Percentiles rank a stretch among this genome's conserved stretches.
Conservation (phyloP, 352 stramenopile genomes). For the Pythium dissimile region DNA sequence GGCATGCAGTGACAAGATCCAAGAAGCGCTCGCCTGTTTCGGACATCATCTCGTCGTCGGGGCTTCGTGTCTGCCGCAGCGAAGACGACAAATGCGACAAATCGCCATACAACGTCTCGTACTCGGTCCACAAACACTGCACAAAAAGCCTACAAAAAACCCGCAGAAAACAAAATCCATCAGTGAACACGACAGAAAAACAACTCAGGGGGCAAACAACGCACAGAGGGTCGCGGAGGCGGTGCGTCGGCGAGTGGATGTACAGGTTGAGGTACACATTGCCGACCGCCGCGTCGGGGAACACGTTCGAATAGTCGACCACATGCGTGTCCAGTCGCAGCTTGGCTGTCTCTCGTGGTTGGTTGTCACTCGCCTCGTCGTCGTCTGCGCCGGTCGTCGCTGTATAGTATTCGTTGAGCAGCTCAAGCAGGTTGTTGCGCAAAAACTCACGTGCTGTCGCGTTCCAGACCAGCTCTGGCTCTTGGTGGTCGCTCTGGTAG, state of each 20-base stretch:
- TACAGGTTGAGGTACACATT: slow-evolving; percentile 92
- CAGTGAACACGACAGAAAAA: not conserved
- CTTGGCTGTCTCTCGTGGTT: slow-evolving; percentile 18
- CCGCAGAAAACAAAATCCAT: not conserved
- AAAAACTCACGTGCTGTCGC: slow-evolving; percentile 81
- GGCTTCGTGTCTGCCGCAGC: slow-evolving; percentile 56
- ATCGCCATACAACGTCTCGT: slow-evolving; percentile 66
- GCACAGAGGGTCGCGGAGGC: slow-evolving; percentile 89
- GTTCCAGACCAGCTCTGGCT: slow-evolving; percentile 94
- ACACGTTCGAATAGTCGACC: slow-evolving; percentile 75
- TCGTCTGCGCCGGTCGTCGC: slow-evolving; percentile 9
- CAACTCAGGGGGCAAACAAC: too few species aligned
- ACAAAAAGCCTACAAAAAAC: slow-evolving; percentile 57
- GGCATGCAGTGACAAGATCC: slow-evolving; percentile 71
- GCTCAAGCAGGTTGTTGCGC: slow-evolving; percentile 56
- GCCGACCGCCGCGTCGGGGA: slow-evolving; percentile 66
- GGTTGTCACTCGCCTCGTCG: not conserved
- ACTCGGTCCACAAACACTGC: slow-evolving; percentile 75
- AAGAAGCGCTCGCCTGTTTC: slow-evolving; percentile 66
- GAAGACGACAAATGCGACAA: slow-evolving; percentile 64
- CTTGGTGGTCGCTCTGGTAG: slow-evolving; percentile 87
- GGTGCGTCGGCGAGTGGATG: slow-evolving; percentile 91
- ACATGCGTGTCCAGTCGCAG: slow-evolving; percentile 53
- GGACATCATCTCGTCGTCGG: slow-evolving; percentile 57
- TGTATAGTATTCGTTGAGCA: slow-evolving; percentile 80